Evolutionary conservation across 1,139 yeast species (phyloP).

Genomic region (Candida labiduridarum): DNA sequence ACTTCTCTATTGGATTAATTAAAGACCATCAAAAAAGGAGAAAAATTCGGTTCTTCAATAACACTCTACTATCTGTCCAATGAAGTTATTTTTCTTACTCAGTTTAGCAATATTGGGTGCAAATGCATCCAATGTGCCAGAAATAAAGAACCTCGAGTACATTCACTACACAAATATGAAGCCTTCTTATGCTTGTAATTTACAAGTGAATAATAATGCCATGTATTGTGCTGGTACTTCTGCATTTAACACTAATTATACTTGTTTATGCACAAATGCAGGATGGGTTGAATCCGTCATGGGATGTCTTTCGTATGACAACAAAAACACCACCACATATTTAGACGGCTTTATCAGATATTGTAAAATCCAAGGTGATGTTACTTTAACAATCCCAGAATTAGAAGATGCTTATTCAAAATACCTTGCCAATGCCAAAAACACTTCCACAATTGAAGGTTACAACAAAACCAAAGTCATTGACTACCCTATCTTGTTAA

Average conservation of each 20-base stretch:
- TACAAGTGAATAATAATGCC: constrained; percentile 17
- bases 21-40: not conserved
- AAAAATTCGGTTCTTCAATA: not conserved
- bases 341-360: constrained; percentile 9
- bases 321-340: constrained; percentile 5
- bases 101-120: constrained; percentile 2
- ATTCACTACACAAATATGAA: constrained; percentile 7
- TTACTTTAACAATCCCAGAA: constrained; percentile 17
- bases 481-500: constrained; percentile 6
- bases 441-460: constrained; percentile 5
- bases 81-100: constrained; percentile 1
- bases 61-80: not conserved
- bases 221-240: constrained; percentile 17
- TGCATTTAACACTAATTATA: constrained; percentile 7
- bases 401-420: constrained; percentile 19
- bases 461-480: constrained; percentile 3
- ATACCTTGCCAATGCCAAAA: constrained; percentile 22
- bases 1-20: not conserved
- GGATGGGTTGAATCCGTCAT: constrained; percentile 19
- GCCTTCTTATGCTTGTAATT: constrained; percentile 20
- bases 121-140: constrained; percentile 9
- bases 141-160: constrained; percentile 5
- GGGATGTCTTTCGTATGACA: constrained; percentile 18
- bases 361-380: constrained; percentile 17
- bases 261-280: constrained; percentile 16